These are phyloP conservation scores for Malbranchea zuffiana DNA, from an alignment of 2,329 filamentous ascomycete genomes.

Conservation along the genomic window DNA sequence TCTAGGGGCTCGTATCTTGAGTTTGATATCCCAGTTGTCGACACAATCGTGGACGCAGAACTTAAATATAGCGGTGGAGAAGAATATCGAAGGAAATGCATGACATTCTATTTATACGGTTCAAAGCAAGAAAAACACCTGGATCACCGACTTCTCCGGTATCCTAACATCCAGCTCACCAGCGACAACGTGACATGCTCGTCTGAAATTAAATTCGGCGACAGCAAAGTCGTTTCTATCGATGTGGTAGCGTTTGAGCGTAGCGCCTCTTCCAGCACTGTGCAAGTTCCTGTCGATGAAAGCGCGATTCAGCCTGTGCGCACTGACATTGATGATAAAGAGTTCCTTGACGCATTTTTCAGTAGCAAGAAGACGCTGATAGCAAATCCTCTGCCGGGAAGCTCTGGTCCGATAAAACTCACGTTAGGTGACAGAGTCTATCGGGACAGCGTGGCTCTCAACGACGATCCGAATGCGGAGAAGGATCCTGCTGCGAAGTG, in stretches of 20 bases:
- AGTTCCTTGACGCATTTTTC: not conserved
- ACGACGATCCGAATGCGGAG: not conserved
- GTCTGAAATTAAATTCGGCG: not conserved
- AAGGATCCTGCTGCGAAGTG: not conserved
- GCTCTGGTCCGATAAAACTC: not conserved
- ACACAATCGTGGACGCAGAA: too few species aligned
- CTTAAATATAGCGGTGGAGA: too few species aligned
- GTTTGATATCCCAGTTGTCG: too few species aligned
- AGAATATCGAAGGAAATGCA: conserved; percentile 3
- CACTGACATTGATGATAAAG: not conserved
- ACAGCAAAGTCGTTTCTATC: not conserved
- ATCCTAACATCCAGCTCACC: conserved; percentile 7
- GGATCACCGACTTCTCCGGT: conserved; percentile 5
- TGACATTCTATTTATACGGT: conserved; percentile 11
- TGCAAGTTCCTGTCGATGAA: not conserved
- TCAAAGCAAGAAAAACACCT: conserved; percentile 5
- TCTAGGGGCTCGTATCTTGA: too few species aligned
- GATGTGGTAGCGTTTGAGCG: not conserved
- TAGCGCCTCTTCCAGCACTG: not conserved
- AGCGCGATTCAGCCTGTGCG: not conserved
- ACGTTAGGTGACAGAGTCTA: not conserved
- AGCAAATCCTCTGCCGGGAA: too few species aligned
- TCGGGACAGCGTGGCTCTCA: not conserved
- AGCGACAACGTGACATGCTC: not conserved
- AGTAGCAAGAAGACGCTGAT: not conserved